Conservation (phyloP, 495 filamentous ascomycete species). For the Neurospora sp. region DNA sequence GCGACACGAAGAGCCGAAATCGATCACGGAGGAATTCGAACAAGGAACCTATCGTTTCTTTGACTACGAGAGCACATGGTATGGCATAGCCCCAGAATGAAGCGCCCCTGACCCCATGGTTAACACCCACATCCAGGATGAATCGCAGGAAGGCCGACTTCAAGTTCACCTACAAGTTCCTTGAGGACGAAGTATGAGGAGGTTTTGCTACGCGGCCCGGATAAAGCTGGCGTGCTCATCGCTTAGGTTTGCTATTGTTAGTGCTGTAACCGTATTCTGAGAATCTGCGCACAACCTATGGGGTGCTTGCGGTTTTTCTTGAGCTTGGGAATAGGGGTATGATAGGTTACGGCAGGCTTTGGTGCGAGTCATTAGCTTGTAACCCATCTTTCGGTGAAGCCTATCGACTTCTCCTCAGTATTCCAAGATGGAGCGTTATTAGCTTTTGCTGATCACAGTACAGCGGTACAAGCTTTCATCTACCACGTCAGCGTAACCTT, state of each 20-base stretch:
- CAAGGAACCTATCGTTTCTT: conserved; percentile 99
- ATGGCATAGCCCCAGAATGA: conserved; percentile 25
- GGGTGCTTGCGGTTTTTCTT: not conserved
- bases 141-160: conserved; percentile 97
- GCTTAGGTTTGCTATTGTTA: not conserved
- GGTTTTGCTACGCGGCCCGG: not conserved
- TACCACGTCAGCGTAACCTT: not conserved
- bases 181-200: not conserved
- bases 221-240: not conserved
- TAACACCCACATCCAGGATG: conserved; percentile 58
- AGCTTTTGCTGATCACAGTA: not conserved
- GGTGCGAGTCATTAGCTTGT: not conserved
- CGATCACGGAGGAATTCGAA: conserved; percentile 95
- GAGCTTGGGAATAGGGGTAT: not conserved
- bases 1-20: conserved; percentile 94
- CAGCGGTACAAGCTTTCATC: not conserved
- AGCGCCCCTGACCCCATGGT: not conserved
- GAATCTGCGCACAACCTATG: not conserved
- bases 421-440: not conserved
- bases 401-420: not conserved
- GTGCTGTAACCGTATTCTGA: not conserved
- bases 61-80: conserved; percentile 99
- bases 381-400: not conserved
- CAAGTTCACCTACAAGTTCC: conserved; percentile 95
- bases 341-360: not conserved